These are phyloP conservation scores for Amanita thiersii DNA, from an alignment of 768 basidiomycete genomes.

Conservation along the genomic window DNA sequence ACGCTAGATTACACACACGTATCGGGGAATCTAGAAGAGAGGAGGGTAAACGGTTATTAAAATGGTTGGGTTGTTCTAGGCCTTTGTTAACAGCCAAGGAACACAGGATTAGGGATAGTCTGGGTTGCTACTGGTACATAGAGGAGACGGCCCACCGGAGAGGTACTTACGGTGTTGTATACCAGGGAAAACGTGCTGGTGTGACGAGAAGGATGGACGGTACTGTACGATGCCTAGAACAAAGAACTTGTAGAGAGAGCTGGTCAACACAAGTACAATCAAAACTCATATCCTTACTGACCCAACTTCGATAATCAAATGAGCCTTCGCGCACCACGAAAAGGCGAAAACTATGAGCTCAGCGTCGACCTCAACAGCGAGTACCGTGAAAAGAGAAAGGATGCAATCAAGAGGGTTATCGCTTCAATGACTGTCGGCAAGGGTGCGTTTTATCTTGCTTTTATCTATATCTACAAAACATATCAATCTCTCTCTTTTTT, in stretches of 20 bases:
- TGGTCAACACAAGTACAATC: constrained; percentile 6
- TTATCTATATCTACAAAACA: background rate
- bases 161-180: too few relatives aligned
- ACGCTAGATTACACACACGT: too few relatives aligned
- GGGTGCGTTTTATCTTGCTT: constrained; percentile 42
- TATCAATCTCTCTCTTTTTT: background rate
- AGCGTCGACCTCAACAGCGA: constrained; percentile 95
- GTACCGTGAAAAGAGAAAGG: constrained; percentile 91
- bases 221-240: too few relatives aligned
- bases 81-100: too few relatives aligned
- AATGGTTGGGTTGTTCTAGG: too few relatives aligned
- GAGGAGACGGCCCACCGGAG: too few relatives aligned
- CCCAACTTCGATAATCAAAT: constrained; percentile 16
- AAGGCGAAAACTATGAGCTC: constrained; percentile 97
- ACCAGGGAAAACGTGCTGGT: too few relatives aligned
- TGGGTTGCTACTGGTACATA: too few relatives aligned
- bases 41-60: too few relatives aligned
- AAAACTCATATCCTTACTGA: background rate
- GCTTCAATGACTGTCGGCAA: constrained; percentile 99
- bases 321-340: constrained; percentile 53
- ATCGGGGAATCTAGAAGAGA: too few relatives aligned
- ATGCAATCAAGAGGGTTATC: constrained; percentile 97
- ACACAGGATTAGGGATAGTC: too few relatives aligned
- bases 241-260: background rate
- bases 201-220: too few relatives aligned